A percentile compares a stretch with the other conserved stretches of the same genome.
Conservation (phyloP, 352 stramenopile genomes). For the Thraustotheca clavata region DNA sequence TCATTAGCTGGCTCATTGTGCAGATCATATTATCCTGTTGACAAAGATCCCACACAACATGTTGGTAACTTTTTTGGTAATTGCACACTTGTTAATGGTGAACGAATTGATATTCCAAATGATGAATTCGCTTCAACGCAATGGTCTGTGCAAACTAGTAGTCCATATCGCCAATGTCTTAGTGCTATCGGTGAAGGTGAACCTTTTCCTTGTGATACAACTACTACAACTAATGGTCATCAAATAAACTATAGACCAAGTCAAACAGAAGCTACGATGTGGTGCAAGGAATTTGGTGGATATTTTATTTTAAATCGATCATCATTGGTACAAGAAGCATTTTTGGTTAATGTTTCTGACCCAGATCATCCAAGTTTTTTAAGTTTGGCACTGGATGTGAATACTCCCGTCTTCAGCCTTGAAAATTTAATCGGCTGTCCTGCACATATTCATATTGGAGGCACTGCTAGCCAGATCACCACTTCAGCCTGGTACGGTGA, state of each 20-base stretch:
- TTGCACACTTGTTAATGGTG: neutral
- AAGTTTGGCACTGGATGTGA: neutral
- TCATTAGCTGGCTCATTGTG: neutral
- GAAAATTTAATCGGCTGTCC: neutral
- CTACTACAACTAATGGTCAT: neutral
- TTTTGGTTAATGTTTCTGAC: conserved; percentile 2
- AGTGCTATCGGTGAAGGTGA: neutral
- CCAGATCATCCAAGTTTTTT: neutral
- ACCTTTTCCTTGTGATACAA: conserved; percentile 1
- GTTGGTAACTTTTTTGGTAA: conserved; percentile 19
- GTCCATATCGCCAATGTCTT: neutral
- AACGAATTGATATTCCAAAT: neutral
- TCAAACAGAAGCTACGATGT: conserved; percentile 9
- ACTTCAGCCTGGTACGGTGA: conserved; percentile 7
- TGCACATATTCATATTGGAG: neutral
- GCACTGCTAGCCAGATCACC: conserved; percentile 5
- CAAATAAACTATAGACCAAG: conserved; percentile 5
- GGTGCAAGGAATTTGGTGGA: conserved; percentile 12
- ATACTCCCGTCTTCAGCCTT: neutral
- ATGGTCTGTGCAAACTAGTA: conserved; percentile 11
- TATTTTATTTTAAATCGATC: neutral
- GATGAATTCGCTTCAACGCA: neutral
- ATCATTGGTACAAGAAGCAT: conserved; percentile 5
- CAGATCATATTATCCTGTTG: conserved; percentile 8
- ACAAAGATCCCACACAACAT: conserved; percentile 6